Percentiles rank a stretch among this genome's conserved stretches.
Evolutionary conservation across 495 filamentous ascomycete genomes (phyloP).

Genomic region (Xylaria castorea): DNA sequence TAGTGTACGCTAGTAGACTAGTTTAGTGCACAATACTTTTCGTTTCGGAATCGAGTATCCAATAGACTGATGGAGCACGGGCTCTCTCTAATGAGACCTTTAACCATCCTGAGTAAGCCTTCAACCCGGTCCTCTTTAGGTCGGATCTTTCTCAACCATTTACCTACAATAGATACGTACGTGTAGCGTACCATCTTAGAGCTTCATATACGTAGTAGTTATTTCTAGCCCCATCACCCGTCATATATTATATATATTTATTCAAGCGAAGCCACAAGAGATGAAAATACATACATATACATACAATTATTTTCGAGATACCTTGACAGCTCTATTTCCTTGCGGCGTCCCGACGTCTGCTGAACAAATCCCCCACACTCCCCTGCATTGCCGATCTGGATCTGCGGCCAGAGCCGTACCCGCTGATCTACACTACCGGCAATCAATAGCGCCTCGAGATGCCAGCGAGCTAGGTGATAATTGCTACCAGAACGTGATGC

Average conservation of each 20-base stretch:
- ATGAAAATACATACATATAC: not conserved
- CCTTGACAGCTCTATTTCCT: not conserved
- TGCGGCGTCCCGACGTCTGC: not conserved
- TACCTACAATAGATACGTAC: not conserved
- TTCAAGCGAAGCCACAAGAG: too few species aligned
- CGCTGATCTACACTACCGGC: conserved; percentile 16
- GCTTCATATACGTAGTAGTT: not conserved
- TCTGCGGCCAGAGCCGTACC: conserved; percentile 6
- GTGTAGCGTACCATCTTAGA: not conserved
- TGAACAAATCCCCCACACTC: not conserved
- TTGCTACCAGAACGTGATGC: not conserved
- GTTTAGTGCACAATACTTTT: not conserved
- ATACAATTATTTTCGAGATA: not conserved
- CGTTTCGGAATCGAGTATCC: not conserved
- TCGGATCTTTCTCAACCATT: not conserved
- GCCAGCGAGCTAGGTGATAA: not conserved
- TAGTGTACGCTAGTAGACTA: too few species aligned
- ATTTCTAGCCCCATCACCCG: too few species aligned
- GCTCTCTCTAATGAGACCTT: not conserved
- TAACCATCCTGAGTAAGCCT: not conserved
- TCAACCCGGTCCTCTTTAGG: not conserved
- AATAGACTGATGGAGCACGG: not conserved
- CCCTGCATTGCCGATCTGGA: conserved; percentile 1
- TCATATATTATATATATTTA: too few species aligned
- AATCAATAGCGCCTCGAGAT: not conserved